phyloP scores from a whole-genome alignment of 345 rosid genomes.

The Eutrema yunnanense region DNA sequence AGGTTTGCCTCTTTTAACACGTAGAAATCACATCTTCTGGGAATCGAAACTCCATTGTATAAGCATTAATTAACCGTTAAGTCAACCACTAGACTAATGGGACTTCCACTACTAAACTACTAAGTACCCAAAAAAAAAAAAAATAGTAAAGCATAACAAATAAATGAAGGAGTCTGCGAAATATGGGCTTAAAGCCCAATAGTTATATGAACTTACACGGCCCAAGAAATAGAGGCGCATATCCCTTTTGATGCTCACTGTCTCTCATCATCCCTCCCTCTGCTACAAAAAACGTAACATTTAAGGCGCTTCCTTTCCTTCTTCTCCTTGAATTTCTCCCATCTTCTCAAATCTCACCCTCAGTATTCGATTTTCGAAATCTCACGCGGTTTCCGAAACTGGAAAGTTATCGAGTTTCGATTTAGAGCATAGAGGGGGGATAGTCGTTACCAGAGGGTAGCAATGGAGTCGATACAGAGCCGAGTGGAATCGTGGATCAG shows the following conservation, averaged over 20 bases:
- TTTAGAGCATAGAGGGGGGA: not conserved
- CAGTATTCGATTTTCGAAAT: not conserved
- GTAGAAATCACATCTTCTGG: no score
- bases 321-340: not conserved
- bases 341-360: not conserved
- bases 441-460: not conserved
- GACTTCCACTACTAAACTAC: no score
- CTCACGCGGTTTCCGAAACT: not conserved
- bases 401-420: not conserved
- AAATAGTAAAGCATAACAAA: not conserved
- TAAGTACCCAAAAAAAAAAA: no score
- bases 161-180: not conserved
- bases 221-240: slow-evolving; percentile 18
- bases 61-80: no score
- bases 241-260: slow-evolving; percentile 9
- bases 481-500: slow-evolving; percentile 88
- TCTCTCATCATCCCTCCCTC: not conserved
- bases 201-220: not conserved
- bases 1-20: no score
- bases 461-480: slow-evolving; percentile 51
- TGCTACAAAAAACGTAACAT: not conserved
- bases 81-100: no score
- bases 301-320: not conserved
- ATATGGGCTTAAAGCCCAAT: slow-evolving; percentile 11
- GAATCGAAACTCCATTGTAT: no score